phyloP scores from a whole-genome alignment of 2,329 filamentous ascomycete genomes.

The Ophiocordyceps camponoti-leonardi region DNA sequence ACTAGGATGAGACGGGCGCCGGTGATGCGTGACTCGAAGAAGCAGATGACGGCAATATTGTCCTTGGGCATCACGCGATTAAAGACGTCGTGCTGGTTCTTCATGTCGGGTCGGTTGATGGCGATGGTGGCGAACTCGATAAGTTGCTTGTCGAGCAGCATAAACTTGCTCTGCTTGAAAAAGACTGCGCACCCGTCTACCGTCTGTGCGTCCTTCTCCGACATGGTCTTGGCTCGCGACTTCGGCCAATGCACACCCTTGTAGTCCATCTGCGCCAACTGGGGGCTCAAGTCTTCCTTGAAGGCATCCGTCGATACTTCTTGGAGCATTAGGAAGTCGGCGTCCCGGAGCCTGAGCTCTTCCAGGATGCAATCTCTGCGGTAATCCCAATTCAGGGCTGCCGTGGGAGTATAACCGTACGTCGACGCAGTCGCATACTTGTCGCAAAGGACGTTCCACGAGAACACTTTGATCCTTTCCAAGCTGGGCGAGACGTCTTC shows the following conservation, averaged over 20 bases:
- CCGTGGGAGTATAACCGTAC: slow-evolving; percentile 80
- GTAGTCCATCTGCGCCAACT: slow-evolving; percentile 75
- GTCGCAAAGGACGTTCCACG: slow-evolving; percentile 93
- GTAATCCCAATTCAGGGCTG: slow-evolving; percentile 73
- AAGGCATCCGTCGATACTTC: slow-evolving; percentile 88
- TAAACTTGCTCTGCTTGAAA: slow-evolving; percentile 89
- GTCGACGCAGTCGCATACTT: slow-evolving; percentile 71
- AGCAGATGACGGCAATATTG: slow-evolving; percentile 82
- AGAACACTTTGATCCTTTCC: slow-evolving; percentile 70
- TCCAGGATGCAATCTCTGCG: slow-evolving; percentile 67
- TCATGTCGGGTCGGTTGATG: slow-evolving; percentile 92
- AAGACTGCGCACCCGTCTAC: slow-evolving; percentile 96
- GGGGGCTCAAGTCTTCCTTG: slow-evolving; percentile 77
- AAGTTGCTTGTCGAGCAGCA: slow-evolving; percentile 83
- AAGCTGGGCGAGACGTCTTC: slow-evolving; percentile 40
- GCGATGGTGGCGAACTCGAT: slow-evolving; percentile 85
- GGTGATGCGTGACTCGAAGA: slow-evolving; percentile 81
- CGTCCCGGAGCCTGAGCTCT: slow-evolving; percentile 61
- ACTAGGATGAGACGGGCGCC: slow-evolving; percentile 85
- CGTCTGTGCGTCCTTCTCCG: slow-evolving; percentile 68
- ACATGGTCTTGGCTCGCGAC: slow-evolving; percentile 79
- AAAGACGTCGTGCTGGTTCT: slow-evolving; percentile 93
- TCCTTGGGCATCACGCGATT: slow-evolving; percentile 98
- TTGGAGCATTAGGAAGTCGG: slow-evolving; percentile 85
- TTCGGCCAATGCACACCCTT: slow-evolving; percentile 90